Evolutionary conservation across 164 flowering plant genomes (phyloP).

Genomic region (Aristolochia contorta): DNA sequence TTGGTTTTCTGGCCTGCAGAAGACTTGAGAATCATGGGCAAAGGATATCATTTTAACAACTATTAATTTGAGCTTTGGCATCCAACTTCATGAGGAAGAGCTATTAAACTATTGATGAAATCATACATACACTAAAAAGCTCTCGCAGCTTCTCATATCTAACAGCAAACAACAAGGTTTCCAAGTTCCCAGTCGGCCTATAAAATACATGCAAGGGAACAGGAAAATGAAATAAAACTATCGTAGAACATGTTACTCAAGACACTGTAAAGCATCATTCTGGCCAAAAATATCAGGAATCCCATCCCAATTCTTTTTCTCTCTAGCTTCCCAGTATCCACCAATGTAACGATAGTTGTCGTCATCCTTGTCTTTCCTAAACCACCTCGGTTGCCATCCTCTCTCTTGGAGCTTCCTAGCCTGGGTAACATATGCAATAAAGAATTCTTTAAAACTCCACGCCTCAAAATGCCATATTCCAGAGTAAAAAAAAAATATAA

Average conservation of each 20-base stretch:
- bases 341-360: conserved; percentile 75
- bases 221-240: conserved; percentile 1
- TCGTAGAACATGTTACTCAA: background rate
- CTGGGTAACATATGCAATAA: conserved; percentile 22
- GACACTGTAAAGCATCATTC: conserved; percentile 6
- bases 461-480: background rate
- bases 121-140: background rate
- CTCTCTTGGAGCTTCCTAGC: conserved; percentile 93
- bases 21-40: too few species aligned
- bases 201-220: too few species aligned
- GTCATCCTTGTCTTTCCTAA: conserved; percentile 64
- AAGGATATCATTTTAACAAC: too few species aligned
- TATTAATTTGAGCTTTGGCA: background rate
- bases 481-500: background rate
- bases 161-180: too few species aligned
- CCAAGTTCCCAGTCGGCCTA: too few species aligned
- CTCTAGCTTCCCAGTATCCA: conserved; percentile 96
- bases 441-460: background rate
- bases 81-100: background rate
- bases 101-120: background rate
- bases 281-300: conserved; percentile 75
- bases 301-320: conserved; percentile 56
- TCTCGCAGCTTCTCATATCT: background rate
- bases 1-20: too few species aligned
- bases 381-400: conserved; percentile 99